phyloP scores from a whole-genome alignment of 2,329 filamentous ascomycete species.

The Cordyceps farinosa region DNA sequence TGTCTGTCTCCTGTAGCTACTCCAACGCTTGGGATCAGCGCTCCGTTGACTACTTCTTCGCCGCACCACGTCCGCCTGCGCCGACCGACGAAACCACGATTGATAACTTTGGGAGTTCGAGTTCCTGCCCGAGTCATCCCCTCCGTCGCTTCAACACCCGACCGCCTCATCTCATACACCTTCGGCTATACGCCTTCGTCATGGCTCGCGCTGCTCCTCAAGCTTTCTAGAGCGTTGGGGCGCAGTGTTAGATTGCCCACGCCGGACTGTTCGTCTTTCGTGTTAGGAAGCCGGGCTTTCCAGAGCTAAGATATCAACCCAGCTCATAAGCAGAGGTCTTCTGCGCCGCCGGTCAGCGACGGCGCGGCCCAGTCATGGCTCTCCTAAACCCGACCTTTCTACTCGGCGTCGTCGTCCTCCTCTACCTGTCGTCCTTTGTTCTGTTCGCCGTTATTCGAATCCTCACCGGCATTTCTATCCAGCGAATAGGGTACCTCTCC shows the following conservation, averaged over 20 bases:
- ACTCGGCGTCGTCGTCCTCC: conserved; percentile 76
- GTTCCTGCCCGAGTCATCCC: background rate
- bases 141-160: background rate
- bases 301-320: background rate
- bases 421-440: conserved; percentile 89
- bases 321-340: background rate
- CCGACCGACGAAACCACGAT: background rate
- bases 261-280: background rate
- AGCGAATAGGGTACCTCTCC: conserved; percentile 89
- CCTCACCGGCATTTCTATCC: conserved; percentile 89
- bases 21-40: conserved; percentile 12
- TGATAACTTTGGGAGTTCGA: background rate
- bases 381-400: conserved; percentile 75
- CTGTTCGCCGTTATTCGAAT: conserved; percentile 91
- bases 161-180: background rate
- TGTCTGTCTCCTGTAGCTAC: background rate
- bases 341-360: background rate
- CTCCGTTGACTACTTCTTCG: background rate
- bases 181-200: background rate
- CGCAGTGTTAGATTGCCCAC: background rate
- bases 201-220: conserved; percentile 9
- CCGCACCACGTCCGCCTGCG: background rate
- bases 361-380: conserved; percentile 46
- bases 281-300: background rate
- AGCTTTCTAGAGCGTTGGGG: conserved; percentile 8